A percentile compares a stretch with the other conserved stretches of the same genome.
These are phyloP conservation scores for Millerozyma acaciae DNA, from an alignment of 805 yeast genomes.

Conservation along the genomic window DNA sequence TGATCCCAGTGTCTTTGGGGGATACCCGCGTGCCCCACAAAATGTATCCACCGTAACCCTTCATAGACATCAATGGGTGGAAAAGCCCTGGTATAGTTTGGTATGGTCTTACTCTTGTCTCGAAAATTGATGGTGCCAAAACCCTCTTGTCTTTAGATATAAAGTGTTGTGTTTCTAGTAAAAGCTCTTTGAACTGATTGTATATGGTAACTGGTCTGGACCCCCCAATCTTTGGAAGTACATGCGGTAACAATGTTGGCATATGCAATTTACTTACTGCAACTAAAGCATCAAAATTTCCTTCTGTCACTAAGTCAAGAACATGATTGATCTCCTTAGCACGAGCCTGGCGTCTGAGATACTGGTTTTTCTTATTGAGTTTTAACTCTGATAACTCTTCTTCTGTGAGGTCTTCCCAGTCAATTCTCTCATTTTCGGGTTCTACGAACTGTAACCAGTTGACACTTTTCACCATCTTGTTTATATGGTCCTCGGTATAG, in stretches of 20 bases:
- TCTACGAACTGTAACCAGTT: constrained; percentile 78
- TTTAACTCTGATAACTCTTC: constrained; percentile 55
- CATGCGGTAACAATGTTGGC: constrained; percentile 56
- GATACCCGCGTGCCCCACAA: constrained; percentile 74
- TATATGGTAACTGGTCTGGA: constrained; percentile 84
- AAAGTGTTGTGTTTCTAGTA: constrained; percentile 70
- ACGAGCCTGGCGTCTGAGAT: constrained; percentile 60
- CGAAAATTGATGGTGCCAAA: constrained; percentile 78
- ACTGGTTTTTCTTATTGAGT: constrained; percentile 59
- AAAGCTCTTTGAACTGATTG: constrained; percentile 73
- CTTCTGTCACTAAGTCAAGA: constrained; percentile 45
- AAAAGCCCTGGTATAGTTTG: constrained; percentile 93
- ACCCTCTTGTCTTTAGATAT: constrained; percentile 64
- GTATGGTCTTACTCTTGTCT: constrained; percentile 77
- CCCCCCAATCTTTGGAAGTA: constrained; percentile 70
- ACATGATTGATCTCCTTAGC: constrained; percentile 47
- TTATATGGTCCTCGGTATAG: constrained; percentile 49
- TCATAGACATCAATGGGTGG: constrained; percentile 92
- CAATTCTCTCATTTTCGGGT: constrained; percentile 60
- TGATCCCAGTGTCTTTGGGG: constrained; percentile 57
- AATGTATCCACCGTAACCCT: constrained; percentile 89
- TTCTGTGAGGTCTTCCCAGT: constrained; percentile 43
- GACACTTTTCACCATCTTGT: constrained; percentile 59
- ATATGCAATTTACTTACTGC: constrained; percentile 71
- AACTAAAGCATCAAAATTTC: constrained; percentile 71